Conservation (phyloP, 2,329 filamentous ascomycete species). For the Aspergillus transmontanensis region DNA sequence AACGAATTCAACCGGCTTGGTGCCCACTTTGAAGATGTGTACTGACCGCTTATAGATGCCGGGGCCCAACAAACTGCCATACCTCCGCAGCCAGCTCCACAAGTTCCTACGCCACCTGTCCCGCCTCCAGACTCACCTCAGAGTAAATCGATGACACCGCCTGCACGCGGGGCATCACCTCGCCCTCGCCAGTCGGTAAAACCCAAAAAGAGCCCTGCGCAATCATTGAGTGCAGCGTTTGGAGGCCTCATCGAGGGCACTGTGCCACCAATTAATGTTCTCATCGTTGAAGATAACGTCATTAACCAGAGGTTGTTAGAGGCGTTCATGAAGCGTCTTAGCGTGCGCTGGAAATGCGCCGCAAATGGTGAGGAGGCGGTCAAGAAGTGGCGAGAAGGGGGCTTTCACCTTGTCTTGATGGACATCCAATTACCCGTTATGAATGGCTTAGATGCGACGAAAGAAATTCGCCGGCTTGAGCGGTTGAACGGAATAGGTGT, state of each 20-base stretch:
- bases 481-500: conserved; percentile 90
- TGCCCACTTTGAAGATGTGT: background rate
- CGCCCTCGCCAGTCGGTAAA: conserved; percentile 39
- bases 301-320: conserved; percentile 94
- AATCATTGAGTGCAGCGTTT: conserved; percentile 42
- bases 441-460: conserved; percentile 91
- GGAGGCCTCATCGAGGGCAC: conserved; percentile 74
- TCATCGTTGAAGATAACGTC: conserved; percentile 98
- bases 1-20: conserved; percentile 2
- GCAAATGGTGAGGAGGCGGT: conserved; percentile 94
- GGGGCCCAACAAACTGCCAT: conserved; percentile 27
- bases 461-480: conserved; percentile 89
- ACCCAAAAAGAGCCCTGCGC: conserved; percentile 36
- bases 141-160: conserved; percentile 37
- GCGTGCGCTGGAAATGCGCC: conserved; percentile 95
- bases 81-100: conserved; percentile 30
- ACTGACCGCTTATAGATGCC: conserved; percentile 27
- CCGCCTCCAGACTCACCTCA: conserved; percentile 41
- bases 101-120: conserved; percentile 37
- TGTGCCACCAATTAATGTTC: conserved; percentile 92
- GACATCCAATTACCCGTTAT: conserved; percentile 97
- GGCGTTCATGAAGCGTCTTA: conserved; percentile 92
- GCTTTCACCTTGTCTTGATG: conserved; percentile 96
- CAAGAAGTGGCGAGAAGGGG: conserved; percentile 86
- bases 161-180: conserved; percentile 51